Evolutionary conservation across 2,329 filamentous ascomycete genomes (phyloP).

Genomic region (Monilinia laxa): DNA sequence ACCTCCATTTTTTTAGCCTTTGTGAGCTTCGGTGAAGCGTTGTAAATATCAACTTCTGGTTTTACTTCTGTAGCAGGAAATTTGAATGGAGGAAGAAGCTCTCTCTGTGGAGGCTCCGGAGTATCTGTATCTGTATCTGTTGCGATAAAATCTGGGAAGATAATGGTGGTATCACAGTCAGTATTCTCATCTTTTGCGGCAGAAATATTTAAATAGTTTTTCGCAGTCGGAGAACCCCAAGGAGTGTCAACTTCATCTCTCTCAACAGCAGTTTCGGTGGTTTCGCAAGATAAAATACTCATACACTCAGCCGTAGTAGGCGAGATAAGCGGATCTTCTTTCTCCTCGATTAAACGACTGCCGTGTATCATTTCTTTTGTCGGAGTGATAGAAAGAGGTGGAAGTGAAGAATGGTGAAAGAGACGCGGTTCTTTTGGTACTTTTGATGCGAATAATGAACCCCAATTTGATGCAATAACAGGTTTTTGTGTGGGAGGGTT

Average conservation of each 20-base stretch:
- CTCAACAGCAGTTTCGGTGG: not conserved
- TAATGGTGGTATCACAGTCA: not conserved
- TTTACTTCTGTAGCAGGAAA: not conserved
- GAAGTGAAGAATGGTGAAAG: not conserved
- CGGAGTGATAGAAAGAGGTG: slow-evolving; percentile 2
- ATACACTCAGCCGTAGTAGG: slow-evolving; percentile 6
- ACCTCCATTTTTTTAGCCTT: not conserved
- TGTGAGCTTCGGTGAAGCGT: not conserved
- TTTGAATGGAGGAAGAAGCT: slow-evolving; percentile 6
- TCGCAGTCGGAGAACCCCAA: slow-evolving; percentile 11
- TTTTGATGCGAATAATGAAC: slow-evolving; percentile 15
- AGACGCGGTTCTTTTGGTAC: not conserved
- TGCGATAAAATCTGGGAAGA: not conserved
- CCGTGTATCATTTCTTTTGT: not conserved
- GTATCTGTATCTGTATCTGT: not conserved
- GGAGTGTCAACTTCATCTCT: not conserved
- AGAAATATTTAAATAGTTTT: not conserved
- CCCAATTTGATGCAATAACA: not conserved
- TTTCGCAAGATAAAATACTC: slow-evolving; percentile 15
- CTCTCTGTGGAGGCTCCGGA: not conserved
- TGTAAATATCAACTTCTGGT: not conserved
- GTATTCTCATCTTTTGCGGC: not conserved
- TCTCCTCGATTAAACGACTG: not conserved
- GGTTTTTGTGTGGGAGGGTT: not conserved
- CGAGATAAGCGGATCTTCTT: not conserved